Evolutionary conservation across 2,329 filamentous ascomycete species (phyloP).

Genomic region (Verticillium albo-atrum): DNA sequence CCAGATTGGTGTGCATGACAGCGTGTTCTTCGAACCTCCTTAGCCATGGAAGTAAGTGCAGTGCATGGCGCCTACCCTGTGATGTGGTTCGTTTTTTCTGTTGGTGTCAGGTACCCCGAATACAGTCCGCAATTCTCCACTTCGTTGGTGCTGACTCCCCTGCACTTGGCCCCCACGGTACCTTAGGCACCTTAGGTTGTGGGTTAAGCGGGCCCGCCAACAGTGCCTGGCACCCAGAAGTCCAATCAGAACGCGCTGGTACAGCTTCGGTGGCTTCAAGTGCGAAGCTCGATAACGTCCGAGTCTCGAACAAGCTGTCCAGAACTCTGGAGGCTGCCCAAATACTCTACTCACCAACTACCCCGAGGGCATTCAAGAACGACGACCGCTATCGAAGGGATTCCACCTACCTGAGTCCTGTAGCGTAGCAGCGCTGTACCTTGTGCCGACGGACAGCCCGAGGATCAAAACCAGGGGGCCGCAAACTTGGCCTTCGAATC

Average conservation of each 20-base stretch:
- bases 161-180: neutral
- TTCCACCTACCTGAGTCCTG: neutral
- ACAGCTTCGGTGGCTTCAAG: slow-evolving; percentile 2
- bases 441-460: too few species aligned
- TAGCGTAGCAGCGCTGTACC: too few species aligned
- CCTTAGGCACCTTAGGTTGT: neutral
- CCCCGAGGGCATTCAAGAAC: neutral
- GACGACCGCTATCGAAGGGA: neutral
- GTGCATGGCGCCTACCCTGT: too few species aligned
- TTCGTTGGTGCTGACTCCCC: neutral
- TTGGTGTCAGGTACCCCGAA: too few species aligned
- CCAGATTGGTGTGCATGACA: too few species aligned
- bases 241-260: neutral
- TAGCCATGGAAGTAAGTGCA: too few species aligned
- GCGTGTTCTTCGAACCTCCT: too few species aligned
- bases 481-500: neutral
- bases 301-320: slow-evolving; percentile 1
- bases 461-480: too few species aligned
- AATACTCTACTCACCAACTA: too few species aligned
- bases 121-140: neutral
- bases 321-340: neutral
- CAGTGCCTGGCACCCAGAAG: neutral
- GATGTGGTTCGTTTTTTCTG: too few species aligned
- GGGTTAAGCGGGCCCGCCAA: neutral
- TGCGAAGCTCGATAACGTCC: neutral